Evolutionary conservation across 352 stramenopile species (phyloP).

Genomic region (Globisporangium megalacanthum): DNA sequence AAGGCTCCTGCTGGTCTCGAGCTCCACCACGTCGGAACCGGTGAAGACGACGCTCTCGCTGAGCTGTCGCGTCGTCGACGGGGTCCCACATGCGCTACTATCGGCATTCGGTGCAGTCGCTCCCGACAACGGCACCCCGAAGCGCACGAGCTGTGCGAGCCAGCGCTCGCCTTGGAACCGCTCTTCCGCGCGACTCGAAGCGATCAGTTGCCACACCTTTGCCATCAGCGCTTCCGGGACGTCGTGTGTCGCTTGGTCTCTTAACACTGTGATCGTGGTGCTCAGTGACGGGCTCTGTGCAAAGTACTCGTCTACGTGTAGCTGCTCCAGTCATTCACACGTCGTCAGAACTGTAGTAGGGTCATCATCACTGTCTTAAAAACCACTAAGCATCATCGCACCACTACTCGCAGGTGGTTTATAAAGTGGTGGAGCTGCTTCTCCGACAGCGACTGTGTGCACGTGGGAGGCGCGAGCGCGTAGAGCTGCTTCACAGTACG

Average conservation of each 20-base stretch:
- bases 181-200: slow-evolving; percentile 24
- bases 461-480: slow-evolving; percentile 5
- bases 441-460: slow-evolving; percentile 24
- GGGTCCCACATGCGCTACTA: background rate
- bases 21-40: slow-evolving; percentile 1
- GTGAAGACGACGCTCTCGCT: slow-evolving; percentile 13
- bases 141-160: slow-evolving; percentile 41
- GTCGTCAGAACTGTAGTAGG: background rate
- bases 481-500: slow-evolving; percentile 23
- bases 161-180: slow-evolving; percentile 41
- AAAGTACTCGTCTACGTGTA: slow-evolving; percentile 46
- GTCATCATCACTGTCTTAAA: background rate
- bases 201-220: slow-evolving; percentile 25
- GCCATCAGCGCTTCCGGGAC: slow-evolving; percentile 21
- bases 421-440: slow-evolving; percentile 34
- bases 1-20: background rate
- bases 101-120: background rate
- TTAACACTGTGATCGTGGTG: slow-evolving; percentile 20
- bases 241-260: slow-evolving; percentile 12
- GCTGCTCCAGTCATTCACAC: background rate
- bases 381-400: slow-evolving; percentile 1
- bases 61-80: background rate
- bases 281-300: slow-evolving; percentile 25
- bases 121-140: slow-evolving; percentile 5
- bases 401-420: slow-evolving; percentile 27